Evolutionary conservation across 192 early-diverging fungal species (phyloP), one percentile per base, ranked within the genome.

Genomic region (Entomortierella parvispora): DNA sequence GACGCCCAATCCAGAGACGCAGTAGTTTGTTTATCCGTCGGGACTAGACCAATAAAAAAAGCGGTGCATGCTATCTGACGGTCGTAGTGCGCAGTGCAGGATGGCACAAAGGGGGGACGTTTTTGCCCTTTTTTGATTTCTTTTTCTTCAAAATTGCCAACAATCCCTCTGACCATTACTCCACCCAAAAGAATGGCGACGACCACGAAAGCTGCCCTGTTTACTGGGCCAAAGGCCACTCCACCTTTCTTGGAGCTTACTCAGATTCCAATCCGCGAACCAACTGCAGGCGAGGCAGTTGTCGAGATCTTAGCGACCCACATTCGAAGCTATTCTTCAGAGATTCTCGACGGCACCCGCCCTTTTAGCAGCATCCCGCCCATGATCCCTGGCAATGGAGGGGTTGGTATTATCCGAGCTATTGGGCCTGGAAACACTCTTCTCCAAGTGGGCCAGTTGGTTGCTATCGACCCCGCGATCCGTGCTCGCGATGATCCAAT

Each of bases 301-400:
- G 58, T 81, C 71, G 76, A 70, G 58, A 58, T 81, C 28, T 33
- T 71, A 5, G 80, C 80, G 22, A 50, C 71, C 10, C 62, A 62
- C 3, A 51, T 81, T 17, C 46, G 69, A 15, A 60, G 56, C 43
- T 80, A 71, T 18, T 51, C 58, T 18, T 47, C 53, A 1, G 60
- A 68, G 1, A 61, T 71, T 7, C 29, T 71, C 25, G 46, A 68
- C 7, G 80, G 80, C 11, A 43, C 58, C 0, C 43, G 58, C 29
- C 50, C 56, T 9, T 81, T 58, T 50, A 71, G 67, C 1, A 47
- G 55, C 18, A 12, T 53, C 32, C 31, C 69, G 20, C 71, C 71
- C 29, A 47, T 74, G 18, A 67, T 74, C 26, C 79, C 79, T 18
- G 79, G 79, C 20, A 42, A 42, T n/a, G 72, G 57, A 20, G 68